phyloP scores from a whole-genome alignment of 1,284 basidiomycete genomes.

The Inonotus obliquus region DNA sequence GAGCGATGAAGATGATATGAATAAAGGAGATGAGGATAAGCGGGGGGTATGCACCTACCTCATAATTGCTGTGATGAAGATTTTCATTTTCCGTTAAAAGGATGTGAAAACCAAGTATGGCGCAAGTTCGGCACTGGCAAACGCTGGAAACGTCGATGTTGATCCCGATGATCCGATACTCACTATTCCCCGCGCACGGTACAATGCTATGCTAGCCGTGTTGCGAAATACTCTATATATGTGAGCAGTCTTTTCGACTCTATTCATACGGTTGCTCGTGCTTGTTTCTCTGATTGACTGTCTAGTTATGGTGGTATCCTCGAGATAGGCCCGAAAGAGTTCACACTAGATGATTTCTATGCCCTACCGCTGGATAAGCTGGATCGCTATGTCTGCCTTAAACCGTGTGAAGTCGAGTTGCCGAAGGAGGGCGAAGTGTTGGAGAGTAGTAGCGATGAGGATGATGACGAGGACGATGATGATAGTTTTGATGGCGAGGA shows the following conservation, averaged over 20 bases:
- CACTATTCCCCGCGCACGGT: conserved; percentile 73
- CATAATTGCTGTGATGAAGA: neutral
- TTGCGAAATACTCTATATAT: conserved; percentile 84
- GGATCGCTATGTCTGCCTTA: conserved; percentile 71
- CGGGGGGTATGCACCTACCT: conserved; percentile 7
- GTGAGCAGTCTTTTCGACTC: conserved; percentile 37
- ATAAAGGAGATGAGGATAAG: conserved; percentile 22
- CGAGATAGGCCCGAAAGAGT: conserved; percentile 76
- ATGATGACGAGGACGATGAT: conserved; percentile 46
- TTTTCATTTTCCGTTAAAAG: neutral
- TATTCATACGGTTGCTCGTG: neutral
- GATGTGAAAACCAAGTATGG: neutral
- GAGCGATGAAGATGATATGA: conserved; percentile 29
- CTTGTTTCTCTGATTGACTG: neutral
- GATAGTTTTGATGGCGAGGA: conserved; percentile 43
- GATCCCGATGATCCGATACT: conserved; percentile 71
- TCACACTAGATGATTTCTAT: conserved; percentile 84
- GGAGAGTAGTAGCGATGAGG: conserved; percentile 56
- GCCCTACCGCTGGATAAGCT: conserved; percentile 76
- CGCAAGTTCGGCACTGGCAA: neutral
- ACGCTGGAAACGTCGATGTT: conserved; percentile 29
- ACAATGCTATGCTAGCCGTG: conserved; percentile 90
- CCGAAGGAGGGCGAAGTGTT: conserved; percentile 50
- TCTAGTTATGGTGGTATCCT: conserved; percentile 83
- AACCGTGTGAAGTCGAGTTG: conserved; percentile 57